These are phyloP conservation scores for Magnusiomyces fungicola DNA, from an alignment of 1,139 yeast species.

Conservation along the genomic window DNA sequence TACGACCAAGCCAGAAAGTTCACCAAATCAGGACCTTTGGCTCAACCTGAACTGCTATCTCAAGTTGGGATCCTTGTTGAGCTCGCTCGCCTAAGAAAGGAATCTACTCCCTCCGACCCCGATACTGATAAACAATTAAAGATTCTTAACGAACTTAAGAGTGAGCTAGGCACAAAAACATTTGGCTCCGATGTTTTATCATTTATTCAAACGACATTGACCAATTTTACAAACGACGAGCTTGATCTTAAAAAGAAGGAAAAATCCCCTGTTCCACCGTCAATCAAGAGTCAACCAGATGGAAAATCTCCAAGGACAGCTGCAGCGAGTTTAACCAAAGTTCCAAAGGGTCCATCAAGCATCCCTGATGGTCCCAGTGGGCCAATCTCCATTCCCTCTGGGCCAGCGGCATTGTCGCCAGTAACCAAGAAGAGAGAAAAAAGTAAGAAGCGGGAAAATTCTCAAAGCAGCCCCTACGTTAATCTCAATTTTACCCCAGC, in stretches of 20 bases:
- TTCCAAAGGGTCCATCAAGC: conserved; percentile 17
- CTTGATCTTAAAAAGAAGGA: too few species aligned
- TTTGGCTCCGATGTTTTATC: conserved; percentile 36
- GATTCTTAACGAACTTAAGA: conserved; percentile 29
- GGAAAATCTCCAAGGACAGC: too few species aligned
- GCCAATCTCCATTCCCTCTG: background rate
- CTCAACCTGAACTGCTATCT: conserved; percentile 28
- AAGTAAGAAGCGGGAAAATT: background rate
- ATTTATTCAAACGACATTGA: conserved; percentile 39
- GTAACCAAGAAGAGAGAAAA: background rate
- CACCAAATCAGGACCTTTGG: conserved; percentile 18
- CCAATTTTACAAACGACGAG: conserved; percentile 27
- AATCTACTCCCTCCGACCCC: conserved; percentile 33
- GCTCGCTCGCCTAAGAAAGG: conserved; percentile 35
- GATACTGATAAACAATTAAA: conserved; percentile 34
- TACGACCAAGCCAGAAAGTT: conserved; percentile 6
- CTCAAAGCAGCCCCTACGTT: background rate
- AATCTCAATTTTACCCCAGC: conserved; percentile 7
- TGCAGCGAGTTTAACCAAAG: conserved; percentile 20
- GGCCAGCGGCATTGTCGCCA: background rate
- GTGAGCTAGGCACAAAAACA: conserved; percentile 26
- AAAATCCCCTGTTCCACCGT: conserved; percentile 19
- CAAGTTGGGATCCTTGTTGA: conserved; percentile 38
- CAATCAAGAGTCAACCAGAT: conserved; percentile 15
- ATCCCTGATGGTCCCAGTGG: background rate